Conservation (phyloP, 1,284 basidiomycete species). For the Tetrapyrgos nigripes region DNA sequence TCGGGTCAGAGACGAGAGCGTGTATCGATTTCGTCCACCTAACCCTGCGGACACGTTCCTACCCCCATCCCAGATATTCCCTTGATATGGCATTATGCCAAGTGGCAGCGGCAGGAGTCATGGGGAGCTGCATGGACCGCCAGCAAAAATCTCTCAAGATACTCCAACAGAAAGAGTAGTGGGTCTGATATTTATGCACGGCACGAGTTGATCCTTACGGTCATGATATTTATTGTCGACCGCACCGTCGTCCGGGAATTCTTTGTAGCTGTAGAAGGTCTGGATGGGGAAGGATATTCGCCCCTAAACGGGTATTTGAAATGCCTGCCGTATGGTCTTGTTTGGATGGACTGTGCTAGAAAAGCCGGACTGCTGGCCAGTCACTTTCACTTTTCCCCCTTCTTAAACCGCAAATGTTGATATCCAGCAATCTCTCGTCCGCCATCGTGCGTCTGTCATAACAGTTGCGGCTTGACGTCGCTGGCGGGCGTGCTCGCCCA, state of each 20-base stretch:
- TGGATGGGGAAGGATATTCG: too few relatives aligned
- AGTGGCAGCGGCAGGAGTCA: background rate
- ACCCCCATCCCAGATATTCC: background rate
- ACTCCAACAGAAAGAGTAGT: too few relatives aligned
- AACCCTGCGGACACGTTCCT: too few relatives aligned
- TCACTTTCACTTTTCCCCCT: constrained; percentile 51
- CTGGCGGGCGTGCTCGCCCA: constrained; percentile 53
- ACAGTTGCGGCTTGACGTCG: constrained; percentile 49
- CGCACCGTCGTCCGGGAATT: too few relatives aligned
- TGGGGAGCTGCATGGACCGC: background rate
- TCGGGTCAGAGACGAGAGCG: too few relatives aligned
- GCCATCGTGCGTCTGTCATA: constrained; percentile 44
- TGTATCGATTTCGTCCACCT: too few relatives aligned
- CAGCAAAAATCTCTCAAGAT: background rate
- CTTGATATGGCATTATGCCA: background rate
- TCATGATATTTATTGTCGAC: too few relatives aligned
- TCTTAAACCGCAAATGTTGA: constrained; percentile 43
- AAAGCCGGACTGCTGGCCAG: constrained; percentile 45
- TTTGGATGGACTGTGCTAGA: constrained; percentile 30
- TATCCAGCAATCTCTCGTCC: constrained; percentile 40
- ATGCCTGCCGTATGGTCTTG: background rate
- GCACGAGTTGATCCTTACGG: too few relatives aligned
- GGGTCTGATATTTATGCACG: too few relatives aligned
- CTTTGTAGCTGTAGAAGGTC: too few relatives aligned
- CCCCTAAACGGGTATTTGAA: background rate